Evolutionary conservation across 805 yeast genomes (phyloP), one percentile per base, ranked within the genome.

Genomic region (Priceomyces haplophilus): DNA sequence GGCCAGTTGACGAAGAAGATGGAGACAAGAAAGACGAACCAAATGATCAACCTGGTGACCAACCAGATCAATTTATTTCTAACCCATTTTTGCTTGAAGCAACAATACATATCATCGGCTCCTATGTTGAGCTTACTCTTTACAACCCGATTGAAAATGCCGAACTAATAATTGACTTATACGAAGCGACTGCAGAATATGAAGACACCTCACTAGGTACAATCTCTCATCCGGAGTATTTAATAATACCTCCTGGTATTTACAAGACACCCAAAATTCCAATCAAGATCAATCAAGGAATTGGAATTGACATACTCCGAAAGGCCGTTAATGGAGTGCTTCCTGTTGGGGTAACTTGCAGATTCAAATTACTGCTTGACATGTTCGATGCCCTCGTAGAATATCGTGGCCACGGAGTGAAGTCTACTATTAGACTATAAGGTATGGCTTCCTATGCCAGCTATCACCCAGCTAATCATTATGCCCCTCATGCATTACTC

Each of bases 141-240:
- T 77, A 55, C 56, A 81, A 81, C 49, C 87, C 87, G 1, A 50
- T 81, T 1, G 42, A 48, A 3, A 79, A 81, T 50, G 55, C 67
- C n/a, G 73, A 67, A 12, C 58, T 76, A 0, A 51, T 59, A n/a
- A 58, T 77, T 11, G 61, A 60, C 7, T 59, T 81, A 15, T 45
- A 64, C 15, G 66, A 66, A 30, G 83, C 78, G 1, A 67, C 64
- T 40, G 85, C 84, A 0, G 61, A 63, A 1, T 70, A 72, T 46
- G 69, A 76, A 35, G 80, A 69, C 3, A 61, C 66, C 3, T 58
- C 64, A 2, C 54, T 80, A 37, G 85, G 82, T 1, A 67, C 65
- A 41, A 54, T 79, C 24, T 61, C 64, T 18, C 57, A 59, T 6
- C 66, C 66, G n/a, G 72, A 72, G 43, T 36, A 53, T n/a, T 42